Base-by-base conservation (phyloP, 73 alveolate species). In the Paramecium primaurelia region DNA sequence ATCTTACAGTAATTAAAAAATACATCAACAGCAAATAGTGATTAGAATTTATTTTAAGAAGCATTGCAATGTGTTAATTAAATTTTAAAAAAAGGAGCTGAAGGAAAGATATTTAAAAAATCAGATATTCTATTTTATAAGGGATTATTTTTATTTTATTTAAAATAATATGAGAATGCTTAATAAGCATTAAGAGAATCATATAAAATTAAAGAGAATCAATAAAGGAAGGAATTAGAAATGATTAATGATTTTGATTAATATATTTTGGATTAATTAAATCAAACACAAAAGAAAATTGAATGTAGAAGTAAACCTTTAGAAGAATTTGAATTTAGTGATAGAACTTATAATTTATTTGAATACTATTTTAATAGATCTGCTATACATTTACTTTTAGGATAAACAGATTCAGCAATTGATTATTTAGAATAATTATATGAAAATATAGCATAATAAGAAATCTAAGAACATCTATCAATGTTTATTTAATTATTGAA, bases 271-370 rank as follows among this genome's bases (percentile, higher is more conserved):
- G 91, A 80, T 2, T 45, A 59, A 9, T 47, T 45, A 4, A 26
- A 45, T 26, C 3, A 49, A 45, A 26, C 20, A 10, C 49, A 25
- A 2, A 80, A 80, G 34, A 44, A 47, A 38, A 18, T 11, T 1
- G 71, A 80, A 25, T 32, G 11, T 42, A 26, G 49, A 80, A 18
- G 32, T 14, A 42, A 49, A 44, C 30, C 42, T 20, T 26, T 89
- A 10, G 94, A 89, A 71, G 94, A 89, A 71, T 89, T 71, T n/a
- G 94, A 89, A 25, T 89, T 89, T 16, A 44, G 38, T 14, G 88
- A 89, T 89, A 89, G 94, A 73, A 89, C 92, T 18, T 89, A 89
- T 26, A 89, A 89, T 47, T 25, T 89, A 22, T 89, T 45, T 89
- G 94, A 89, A 83, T 83, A 89, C 58, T 64, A 42, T 32, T 89